Evolutionary conservation across 768 basidiomycete species (phyloP).

Genomic region (Cystobasidium tubakii): DNA sequence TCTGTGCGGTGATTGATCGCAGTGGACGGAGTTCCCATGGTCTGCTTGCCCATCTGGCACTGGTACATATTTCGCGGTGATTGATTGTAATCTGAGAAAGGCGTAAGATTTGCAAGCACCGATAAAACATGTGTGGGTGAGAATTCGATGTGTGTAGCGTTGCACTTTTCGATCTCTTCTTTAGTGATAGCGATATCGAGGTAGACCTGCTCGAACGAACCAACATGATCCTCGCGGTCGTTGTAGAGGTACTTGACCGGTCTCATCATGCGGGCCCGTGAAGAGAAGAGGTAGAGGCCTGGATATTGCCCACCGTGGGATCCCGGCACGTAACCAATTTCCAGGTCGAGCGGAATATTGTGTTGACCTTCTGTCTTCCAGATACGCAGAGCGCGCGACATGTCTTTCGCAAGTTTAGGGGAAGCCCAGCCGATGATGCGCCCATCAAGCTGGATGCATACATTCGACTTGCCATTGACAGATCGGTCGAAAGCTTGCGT

Average conservation of each 20-base stretch:
- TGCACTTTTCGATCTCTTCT: constrained; percentile 67
- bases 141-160: constrained; percentile 88
- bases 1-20: constrained; percentile 86
- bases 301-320: constrained; percentile 94
- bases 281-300: constrained; percentile 84
- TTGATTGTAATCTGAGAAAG: constrained; percentile 99
- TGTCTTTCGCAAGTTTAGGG: constrained; percentile 63
- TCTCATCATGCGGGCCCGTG: constrained; percentile 89
- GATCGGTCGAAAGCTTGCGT: constrained; percentile 74
- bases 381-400: constrained; percentile 76
- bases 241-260: constrained; percentile 88
- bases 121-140: constrained; percentile 91
- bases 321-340: constrained; percentile 83
- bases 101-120: constrained; percentile 93
- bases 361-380: constrained; percentile 88
- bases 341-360: constrained; percentile 81
- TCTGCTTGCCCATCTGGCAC: constrained; percentile 95
- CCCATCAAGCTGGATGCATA: constrained; percentile 92
- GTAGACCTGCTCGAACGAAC: constrained; percentile 97
- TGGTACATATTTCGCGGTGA: constrained; percentile 56
- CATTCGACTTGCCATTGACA: constrained; percentile 71
- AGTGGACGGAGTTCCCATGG: constrained; percentile 96
- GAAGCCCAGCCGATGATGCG: constrained; percentile 88
- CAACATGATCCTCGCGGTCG: constrained; percentile 78
- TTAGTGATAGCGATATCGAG: constrained; percentile 93